Evolutionary conservation across 2,329 filamentous ascomycete species (phyloP).

Genomic region (Seiridium cupressi): DNA sequence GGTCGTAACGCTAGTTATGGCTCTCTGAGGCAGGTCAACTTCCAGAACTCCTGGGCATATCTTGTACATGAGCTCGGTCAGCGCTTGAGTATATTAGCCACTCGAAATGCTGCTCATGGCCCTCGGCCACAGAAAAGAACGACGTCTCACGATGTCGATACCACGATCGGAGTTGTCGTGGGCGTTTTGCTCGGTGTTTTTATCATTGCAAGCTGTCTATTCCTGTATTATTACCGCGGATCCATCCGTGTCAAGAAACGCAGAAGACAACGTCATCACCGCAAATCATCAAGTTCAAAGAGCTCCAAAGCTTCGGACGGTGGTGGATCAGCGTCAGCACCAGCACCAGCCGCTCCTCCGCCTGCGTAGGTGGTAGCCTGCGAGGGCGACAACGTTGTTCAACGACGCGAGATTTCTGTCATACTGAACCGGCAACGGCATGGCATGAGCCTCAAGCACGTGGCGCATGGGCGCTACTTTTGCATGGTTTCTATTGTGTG

Average conservation of each 20-base stretch:
- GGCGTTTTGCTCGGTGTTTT: constrained; percentile 21
- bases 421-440: no score
- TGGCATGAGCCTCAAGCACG: no score
- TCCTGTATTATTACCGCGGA: constrained; percentile 20
- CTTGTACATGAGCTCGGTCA: neutral
- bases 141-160: constrained; percentile 14
- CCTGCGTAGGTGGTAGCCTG: no score
- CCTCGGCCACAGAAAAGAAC: constrained; percentile 12
- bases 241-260: constrained; percentile 16
- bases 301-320: constrained; percentile 5
- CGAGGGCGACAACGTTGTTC: no score
- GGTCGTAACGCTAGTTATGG: neutral
- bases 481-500: no score
- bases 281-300: constrained; percentile 1
- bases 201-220: constrained; percentile 14
- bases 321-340: neutral
- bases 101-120: neutral
- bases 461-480: no score
- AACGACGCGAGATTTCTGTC: no score
- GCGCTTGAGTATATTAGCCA: neutral
- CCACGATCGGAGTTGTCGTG: constrained; percentile 21
- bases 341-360: neutral
- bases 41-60: neutral
- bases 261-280: constrained; percentile 6
- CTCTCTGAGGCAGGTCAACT: neutral